A percentile compares a stretch with the other conserved stretches of the same genome.
phyloP scores from a whole-genome alignment of 345 rosid genomes.

The Lagerstroemia speciosa region DNA sequence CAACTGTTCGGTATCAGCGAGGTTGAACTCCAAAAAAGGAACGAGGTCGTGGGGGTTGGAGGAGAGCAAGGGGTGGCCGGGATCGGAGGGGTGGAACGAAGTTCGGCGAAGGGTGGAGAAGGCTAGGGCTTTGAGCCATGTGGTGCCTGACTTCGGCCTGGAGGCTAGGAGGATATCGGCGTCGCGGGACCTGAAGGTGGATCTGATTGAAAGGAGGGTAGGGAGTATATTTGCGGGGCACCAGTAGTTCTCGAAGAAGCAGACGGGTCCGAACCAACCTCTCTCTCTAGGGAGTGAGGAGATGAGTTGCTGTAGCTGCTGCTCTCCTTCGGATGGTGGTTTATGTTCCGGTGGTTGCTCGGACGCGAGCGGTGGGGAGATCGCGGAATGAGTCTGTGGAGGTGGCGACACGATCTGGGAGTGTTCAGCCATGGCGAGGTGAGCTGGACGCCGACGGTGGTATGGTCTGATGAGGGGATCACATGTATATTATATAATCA shows the following conservation, averaged over 20 bases:
- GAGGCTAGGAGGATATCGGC: background rate
- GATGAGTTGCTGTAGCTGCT: background rate
- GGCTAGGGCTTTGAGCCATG: conserved; percentile 7
- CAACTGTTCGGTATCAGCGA: background rate
- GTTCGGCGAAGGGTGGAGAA: background rate
- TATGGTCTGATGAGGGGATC: no score
- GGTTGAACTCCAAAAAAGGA: background rate
- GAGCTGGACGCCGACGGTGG: no score
- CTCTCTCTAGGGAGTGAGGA: background rate
- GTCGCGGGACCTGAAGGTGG: background rate
- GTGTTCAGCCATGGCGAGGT: no score
- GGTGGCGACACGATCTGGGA: no score
- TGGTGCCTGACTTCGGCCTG: conserved; percentile 8
- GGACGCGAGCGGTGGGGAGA: no score
- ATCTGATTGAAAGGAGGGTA: background rate
- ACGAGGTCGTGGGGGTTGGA: conserved; percentile 1
- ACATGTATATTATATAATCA: no score
- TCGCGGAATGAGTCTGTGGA: no score
- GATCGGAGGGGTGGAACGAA: background rate
- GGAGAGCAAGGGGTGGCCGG: conserved; percentile 2
- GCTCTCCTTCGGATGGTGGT: no score
- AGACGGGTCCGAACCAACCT: no score
- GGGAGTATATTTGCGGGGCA: background rate
- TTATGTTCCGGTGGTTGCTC: no score
- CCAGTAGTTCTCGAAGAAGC: background rate